A percentile compares a stretch with the other conserved stretches of the same genome.
Conservation (phyloP, 345 rosid species). For the Rhodomyrtus tomentosa region DNA sequence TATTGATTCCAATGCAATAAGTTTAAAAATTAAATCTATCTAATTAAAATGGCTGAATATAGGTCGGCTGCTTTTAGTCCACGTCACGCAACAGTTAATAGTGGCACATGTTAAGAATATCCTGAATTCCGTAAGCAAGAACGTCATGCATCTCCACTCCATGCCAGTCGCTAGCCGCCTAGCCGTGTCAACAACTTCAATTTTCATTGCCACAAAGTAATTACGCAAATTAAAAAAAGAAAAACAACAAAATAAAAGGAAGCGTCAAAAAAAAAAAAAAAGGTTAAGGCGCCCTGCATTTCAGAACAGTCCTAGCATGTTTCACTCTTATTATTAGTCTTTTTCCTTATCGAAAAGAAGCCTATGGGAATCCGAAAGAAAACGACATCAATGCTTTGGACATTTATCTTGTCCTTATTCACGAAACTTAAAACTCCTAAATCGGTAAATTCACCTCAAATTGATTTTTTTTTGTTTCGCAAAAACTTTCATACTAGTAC, state of each 20-base stretch:
- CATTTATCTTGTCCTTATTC: not conserved
- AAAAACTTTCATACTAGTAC: too few species aligned
- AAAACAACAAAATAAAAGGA: not conserved
- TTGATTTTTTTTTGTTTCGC: too few species aligned
- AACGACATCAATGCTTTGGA: not conserved
- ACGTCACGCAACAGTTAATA: not conserved
- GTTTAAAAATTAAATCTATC: too few species aligned
- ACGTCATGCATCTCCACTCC: not conserved
- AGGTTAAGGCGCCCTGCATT: not conserved
- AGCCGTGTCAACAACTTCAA: not conserved
- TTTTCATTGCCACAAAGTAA: not conserved
- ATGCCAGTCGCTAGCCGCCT: not conserved
- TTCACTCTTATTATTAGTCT: too few species aligned
- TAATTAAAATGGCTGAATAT: not conserved
- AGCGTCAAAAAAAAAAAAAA: not conserved
- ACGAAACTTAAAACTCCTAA: not conserved
- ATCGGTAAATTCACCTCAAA: accelerated
- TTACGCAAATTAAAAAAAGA: not conserved
- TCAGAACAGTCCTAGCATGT: not conserved
- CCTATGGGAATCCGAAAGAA: not conserved
- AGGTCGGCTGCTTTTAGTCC: not conserved
- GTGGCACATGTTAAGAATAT: not conserved
- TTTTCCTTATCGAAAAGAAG: not conserved
- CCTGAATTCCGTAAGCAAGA: not conserved
- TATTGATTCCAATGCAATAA: too few species aligned